A percentile compares a stretch with the other conserved stretches of the same genome.
Evolutionary conservation across 139 green algal species (phyloP).

Genomic region (Chlamydomonas schloesseri): DNA sequence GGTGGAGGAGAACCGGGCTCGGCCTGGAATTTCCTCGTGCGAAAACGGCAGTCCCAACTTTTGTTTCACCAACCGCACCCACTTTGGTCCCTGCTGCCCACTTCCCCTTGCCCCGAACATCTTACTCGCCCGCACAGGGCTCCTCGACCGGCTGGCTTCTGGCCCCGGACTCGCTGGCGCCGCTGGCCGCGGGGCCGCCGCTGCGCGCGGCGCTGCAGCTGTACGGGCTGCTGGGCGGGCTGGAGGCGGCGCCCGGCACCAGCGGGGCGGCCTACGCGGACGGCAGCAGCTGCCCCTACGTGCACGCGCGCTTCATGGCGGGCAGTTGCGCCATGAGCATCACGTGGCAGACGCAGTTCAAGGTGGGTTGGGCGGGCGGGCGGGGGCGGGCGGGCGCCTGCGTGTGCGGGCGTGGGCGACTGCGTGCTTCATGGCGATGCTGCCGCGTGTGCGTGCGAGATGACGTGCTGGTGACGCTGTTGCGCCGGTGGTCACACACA

Average conservation of each 20-base stretch:
- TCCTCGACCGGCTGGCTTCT: slow-evolving; percentile 19
- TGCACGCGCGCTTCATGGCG: not conserved
- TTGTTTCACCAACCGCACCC: not conserved
- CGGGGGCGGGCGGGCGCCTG: not conserved
- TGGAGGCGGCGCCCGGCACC: not conserved
- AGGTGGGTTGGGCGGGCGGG: not conserved
- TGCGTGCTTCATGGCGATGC: too few relatives aligned
- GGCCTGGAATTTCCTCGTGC: too few relatives aligned
- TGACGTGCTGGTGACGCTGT: too few relatives aligned
- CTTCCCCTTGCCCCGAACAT: too few relatives aligned
- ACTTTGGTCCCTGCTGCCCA: too few relatives aligned
- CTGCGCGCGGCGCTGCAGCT: slow-evolving; percentile 8
- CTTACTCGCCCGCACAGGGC: not conserved
- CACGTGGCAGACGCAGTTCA: slow-evolving; percentile 22
- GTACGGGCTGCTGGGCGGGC: not conserved
- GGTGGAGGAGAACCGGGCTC: too few relatives aligned
- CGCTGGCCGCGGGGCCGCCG: not conserved
- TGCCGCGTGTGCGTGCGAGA: too few relatives aligned
- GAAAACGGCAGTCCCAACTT: too few relatives aligned
- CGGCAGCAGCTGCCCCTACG: not conserved
- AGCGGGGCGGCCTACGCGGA: too few relatives aligned
- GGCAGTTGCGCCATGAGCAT: slow-evolving; percentile 26
- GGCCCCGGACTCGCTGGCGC: not conserved
- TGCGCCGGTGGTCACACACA: too few relatives aligned
- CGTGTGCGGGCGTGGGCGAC: not conserved